These are phyloP conservation scores for Prunus fruticosa DNA, from an alignment of 306 rosid species.

Conservation along the genomic window DNA sequence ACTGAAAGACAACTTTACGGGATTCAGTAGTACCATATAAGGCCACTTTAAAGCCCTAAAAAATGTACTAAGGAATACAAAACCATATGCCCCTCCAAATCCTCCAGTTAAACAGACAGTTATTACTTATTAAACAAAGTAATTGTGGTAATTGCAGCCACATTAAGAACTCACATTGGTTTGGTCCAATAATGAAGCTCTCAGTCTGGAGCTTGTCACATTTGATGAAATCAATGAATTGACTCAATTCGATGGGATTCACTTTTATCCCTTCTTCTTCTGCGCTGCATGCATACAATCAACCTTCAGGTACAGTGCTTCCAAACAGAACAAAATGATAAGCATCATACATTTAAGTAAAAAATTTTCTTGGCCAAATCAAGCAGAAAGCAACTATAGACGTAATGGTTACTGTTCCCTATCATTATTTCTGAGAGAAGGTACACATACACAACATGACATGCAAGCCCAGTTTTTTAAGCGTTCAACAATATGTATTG, in stretches of 20 bases:
- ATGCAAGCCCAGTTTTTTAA: not conserved
- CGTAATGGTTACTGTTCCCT: not conserved
- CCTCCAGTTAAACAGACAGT: not conserved
- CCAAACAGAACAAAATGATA: conserved; percentile 22
- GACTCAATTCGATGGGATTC: conserved; percentile 45
- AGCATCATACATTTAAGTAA: not conserved
- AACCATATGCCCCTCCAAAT: not conserved
- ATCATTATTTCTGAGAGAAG: not conserved
- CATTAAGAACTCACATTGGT: conserved; percentile 44
- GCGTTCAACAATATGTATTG: not conserved
- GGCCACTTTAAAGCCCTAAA: not conserved
- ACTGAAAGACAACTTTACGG: not conserved
- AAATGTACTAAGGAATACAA: not conserved
- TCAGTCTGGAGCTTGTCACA: conserved; percentile 50
- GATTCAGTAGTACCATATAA: not conserved
- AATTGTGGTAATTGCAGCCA: not conserved
- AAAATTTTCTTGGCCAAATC: not conserved
- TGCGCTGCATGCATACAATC: conserved; percentile 47
- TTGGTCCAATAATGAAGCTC: conserved; percentile 50
- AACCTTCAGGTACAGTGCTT: conserved; percentile 22
- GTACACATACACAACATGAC: not conserved
- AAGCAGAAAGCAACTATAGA: not conserved
- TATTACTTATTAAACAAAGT: not conserved
- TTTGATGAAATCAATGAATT: conserved; percentile 47
- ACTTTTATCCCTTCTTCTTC: conserved; percentile 61